Conservation (phyloP, 2,329 filamentous ascomycete species). For the Aaosphaeria pasadenensis region DNA sequence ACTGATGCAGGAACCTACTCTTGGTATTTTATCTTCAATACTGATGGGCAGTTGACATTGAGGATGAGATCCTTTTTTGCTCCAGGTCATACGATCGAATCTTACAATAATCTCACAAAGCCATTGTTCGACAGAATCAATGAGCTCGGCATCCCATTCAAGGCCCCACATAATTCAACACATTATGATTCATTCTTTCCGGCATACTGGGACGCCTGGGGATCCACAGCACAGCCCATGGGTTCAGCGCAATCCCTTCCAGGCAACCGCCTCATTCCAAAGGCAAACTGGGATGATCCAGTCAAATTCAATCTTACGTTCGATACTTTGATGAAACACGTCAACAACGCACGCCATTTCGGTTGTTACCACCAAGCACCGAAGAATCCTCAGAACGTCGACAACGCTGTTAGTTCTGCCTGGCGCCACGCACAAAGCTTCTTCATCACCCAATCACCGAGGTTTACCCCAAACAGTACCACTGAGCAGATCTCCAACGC, state of each 20-base stretch:
- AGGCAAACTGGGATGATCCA: constrained; percentile 3
- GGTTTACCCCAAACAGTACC: not conserved
- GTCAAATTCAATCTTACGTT: constrained; percentile 18
- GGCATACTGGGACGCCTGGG: constrained; percentile 15
- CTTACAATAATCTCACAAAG: constrained; percentile 8
- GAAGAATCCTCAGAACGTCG: constrained; percentile 8
- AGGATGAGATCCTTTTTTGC: constrained; percentile 14
- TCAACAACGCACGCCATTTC: constrained; percentile 9
- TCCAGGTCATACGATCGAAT: constrained; percentile 13
- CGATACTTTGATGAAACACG: constrained; percentile 42
- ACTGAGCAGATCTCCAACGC: constrained; percentile 1
- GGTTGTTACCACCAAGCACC: constrained; percentile 16
- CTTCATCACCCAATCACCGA: constrained; percentile 5
- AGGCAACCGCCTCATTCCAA: constrained; percentile 24
- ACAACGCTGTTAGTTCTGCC: constrained; percentile 17
- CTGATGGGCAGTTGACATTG: not conserved
- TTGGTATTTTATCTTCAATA: constrained; percentile 15
- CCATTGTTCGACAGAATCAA: constrained; percentile 13
- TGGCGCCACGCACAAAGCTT: constrained; percentile 17
- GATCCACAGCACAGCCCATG: constrained; percentile 5
- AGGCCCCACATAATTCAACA: constrained; percentile 1
- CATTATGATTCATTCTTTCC: constrained; percentile 1
- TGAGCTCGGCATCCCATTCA: constrained; percentile 10
- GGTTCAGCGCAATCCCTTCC: constrained; percentile 18
- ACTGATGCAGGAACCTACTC: constrained; percentile 14